Evolutionary conservation across 768 basidiomycete genomes (phyloP).

Genomic region (Suillus subaureus): DNA sequence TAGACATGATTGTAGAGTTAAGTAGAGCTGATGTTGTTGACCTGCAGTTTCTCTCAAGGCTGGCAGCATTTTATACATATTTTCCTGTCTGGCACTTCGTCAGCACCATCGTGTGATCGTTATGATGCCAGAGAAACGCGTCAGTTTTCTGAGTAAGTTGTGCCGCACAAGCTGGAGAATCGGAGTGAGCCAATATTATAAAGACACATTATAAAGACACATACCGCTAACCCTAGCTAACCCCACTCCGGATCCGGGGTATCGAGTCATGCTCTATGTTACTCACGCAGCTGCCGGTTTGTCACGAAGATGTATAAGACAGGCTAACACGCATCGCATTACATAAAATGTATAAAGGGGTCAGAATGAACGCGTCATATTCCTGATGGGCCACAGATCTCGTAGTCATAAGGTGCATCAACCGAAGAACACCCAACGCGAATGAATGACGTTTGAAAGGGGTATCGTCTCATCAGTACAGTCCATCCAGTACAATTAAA

Average conservation of each 20-base stretch:
- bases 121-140: not conserved
- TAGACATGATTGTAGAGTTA: not conserved
- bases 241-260: no score
- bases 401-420: not conserved
- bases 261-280: not conserved
- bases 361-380: not conserved
- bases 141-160: not conserved
- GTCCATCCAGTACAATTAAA: constrained; percentile 43
- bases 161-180: not conserved
- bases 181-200: no score
- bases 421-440: not conserved
- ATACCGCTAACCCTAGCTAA: no score
- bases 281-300: not conserved
- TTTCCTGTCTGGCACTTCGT: not conserved
- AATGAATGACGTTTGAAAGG: not conserved
- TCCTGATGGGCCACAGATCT: not conserved
- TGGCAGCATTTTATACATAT: not conserved
- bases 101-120: not conserved
- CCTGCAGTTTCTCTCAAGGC: not conserved
- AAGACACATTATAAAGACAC: not conserved
- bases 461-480: no score
- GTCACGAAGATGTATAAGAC: not conserved
- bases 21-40: not conserved
- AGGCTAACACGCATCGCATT: not conserved
- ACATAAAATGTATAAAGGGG: not conserved